These are phyloP conservation scores for Plenodomus lindquistii DNA, from an alignment of 2,329 filamentous ascomycete genomes.

Conservation along the genomic window DNA sequence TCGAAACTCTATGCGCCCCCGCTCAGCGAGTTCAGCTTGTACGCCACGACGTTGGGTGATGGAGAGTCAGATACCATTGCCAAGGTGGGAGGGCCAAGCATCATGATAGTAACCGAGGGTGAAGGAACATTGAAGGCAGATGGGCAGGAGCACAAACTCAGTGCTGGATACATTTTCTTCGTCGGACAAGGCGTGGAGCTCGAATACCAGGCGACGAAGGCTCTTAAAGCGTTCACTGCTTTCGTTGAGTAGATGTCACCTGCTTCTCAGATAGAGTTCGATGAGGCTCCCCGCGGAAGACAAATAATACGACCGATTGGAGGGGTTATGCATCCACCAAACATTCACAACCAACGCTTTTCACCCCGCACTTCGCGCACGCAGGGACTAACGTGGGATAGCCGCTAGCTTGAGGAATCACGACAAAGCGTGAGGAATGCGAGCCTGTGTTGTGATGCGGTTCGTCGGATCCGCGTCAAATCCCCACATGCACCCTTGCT, in stretches of 20 bases:
- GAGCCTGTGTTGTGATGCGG: background rate
- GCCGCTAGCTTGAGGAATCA: conserved; percentile 2
- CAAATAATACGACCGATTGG: conserved; percentile 20
- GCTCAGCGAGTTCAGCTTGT: conserved; percentile 72
- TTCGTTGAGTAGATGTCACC: conserved; percentile 45
- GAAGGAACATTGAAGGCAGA: conserved; percentile 60
- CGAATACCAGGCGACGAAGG: conserved; percentile 50
- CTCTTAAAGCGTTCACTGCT: conserved; percentile 55
- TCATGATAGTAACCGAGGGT: conserved; percentile 66
- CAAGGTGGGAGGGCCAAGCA: conserved; percentile 62
- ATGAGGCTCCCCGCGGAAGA: conserved; percentile 19
- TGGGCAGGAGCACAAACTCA: conserved; percentile 57
- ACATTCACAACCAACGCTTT: conserved; percentile 2
- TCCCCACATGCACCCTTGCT: conserved; percentile 31
- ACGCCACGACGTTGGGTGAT: conserved; percentile 60
- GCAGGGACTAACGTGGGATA: conserved; percentile 1
- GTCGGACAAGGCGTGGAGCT: conserved; percentile 62
- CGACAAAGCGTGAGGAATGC: background rate
- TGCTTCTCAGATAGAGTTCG: background rate
- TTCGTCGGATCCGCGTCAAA: conserved; percentile 31
- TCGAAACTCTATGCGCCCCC: conserved; percentile 68
- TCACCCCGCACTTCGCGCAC: conserved; percentile 14
- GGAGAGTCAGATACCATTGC: conserved; percentile 64
- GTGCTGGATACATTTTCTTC: conserved; percentile 68
- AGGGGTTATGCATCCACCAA: conserved; percentile 6